Conservation (phyloP, 208 protist species). For the Wallacemonas sp. region DNA sequence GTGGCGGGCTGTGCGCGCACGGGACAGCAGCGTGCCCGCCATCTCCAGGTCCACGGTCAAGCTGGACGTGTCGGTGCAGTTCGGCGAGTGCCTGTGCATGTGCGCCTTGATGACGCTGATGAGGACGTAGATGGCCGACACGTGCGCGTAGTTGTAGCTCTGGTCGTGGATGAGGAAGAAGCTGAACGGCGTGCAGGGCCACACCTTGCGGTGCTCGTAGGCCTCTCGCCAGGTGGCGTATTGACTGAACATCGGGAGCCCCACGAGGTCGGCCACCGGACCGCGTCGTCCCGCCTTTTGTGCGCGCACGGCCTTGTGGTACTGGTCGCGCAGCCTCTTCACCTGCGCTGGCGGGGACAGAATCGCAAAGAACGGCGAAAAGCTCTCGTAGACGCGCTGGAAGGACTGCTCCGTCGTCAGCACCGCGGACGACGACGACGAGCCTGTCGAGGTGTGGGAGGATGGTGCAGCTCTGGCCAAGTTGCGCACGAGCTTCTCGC, state of each 20-base stretch:
- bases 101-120: constrained; percentile 53
- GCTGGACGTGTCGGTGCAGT: constrained; percentile 41
- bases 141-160: constrained; percentile 83
- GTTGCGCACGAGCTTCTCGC: background rate
- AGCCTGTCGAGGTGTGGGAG: background rate
- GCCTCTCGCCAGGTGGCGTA: constrained; percentile 83
- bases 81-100: constrained; percentile 49
- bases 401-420: constrained; percentile 44
- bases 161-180: constrained; percentile 85
- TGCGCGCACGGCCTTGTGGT: constrained; percentile 27
- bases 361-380: constrained; percentile 83
- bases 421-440: no score
- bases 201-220: constrained; percentile 75
- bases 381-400: constrained; percentile 69
- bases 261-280: constrained; percentile 46
- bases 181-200: constrained; percentile 65
- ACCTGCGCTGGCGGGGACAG: constrained; percentile 54
- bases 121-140: constrained; percentile 73
- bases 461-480: background rate
- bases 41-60: constrained; percentile 28
- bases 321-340: constrained; percentile 41
- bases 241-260: constrained; percentile 81
- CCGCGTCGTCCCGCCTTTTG: constrained; percentile 23
- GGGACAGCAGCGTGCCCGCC: constrained; percentile 21
- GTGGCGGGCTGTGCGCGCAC: constrained; percentile 12